Percentiles rank a stretch among this genome's conserved stretches.
Evolutionary conservation across 371 early-diverging fungal species (phyloP).

Genomic region (Parasitella parasitica): DNA sequence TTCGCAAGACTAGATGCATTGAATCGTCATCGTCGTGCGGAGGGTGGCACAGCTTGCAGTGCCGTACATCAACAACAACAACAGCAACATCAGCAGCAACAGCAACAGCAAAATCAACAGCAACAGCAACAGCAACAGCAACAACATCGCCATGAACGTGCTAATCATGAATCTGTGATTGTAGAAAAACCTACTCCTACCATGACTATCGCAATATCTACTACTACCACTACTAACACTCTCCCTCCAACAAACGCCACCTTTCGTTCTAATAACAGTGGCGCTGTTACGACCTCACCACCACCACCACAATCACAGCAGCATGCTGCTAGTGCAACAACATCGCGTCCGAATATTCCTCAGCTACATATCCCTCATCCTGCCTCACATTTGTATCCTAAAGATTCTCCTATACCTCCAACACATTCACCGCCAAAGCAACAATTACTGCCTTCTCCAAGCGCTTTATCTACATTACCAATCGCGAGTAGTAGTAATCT

Average conservation of each 20-base stretch:
- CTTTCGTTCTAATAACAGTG: constrained; percentile 6
- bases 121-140: neutral
- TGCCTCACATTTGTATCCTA: constrained; percentile 22
- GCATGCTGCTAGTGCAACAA: neutral
- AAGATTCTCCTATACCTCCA: constrained; percentile 7
- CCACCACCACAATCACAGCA: neutral
- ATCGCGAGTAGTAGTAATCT: constrained; percentile 14
- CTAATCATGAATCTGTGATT: neutral
- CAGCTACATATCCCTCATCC: constrained; percentile 29
- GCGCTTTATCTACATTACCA: constrained; percentile 25
- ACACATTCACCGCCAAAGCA: constrained; percentile 9
- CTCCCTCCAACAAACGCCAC: constrained; percentile 10
- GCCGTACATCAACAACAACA: constrained; percentile 24
- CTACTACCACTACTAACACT: neutral
- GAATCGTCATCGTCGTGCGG: constrained; percentile 73
- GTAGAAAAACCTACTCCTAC: neutral
- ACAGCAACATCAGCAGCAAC: constrained; percentile 1
- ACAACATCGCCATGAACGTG: neutral
- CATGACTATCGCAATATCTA: neutral
- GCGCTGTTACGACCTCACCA: neutral
- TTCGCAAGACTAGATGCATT: constrained; percentile 81
- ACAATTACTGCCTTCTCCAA: constrained; percentile 29
- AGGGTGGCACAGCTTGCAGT: constrained; percentile 48
- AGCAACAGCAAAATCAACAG: neutral
- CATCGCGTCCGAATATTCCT: constrained; percentile 25